Conservation (phyloP, 2,329 filamentous ascomycete species). For the Alternaria longipes region DNA sequence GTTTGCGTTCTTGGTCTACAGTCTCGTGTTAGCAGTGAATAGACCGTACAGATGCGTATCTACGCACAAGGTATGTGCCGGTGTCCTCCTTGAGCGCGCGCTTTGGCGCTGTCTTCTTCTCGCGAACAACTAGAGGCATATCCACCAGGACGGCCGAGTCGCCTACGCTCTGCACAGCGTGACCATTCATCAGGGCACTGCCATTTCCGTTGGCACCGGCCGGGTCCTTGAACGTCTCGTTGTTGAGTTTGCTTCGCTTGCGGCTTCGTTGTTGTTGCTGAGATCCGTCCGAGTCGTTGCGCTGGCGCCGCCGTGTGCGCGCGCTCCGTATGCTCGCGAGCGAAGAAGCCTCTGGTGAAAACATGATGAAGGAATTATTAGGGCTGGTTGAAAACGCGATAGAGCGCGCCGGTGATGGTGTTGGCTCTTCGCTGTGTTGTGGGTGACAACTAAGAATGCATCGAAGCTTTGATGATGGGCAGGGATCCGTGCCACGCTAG, state of each 20-base stretch:
- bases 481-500: constrained; percentile 4
- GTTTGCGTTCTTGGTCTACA: constrained; percentile 80
- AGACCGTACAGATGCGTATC: neutral
- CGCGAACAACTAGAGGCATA: constrained; percentile 49
- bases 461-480: constrained; percentile 26
- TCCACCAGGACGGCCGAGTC: constrained; percentile 46
- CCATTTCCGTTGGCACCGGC: constrained; percentile 47
- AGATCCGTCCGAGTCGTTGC: constrained; percentile 56
- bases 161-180: constrained; percentile 39
- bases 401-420: constrained; percentile 37
- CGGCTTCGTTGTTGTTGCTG: constrained; percentile 53
- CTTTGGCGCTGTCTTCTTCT: constrained; percentile 55
- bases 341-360: constrained; percentile 49
- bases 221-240: constrained; percentile 50
- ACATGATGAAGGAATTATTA: constrained; percentile 42
- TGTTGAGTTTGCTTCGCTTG: constrained; percentile 59
- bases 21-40: constrained; percentile 14
- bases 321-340: constrained; percentile 50
- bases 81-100: constrained; percentile 73
- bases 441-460: constrained; percentile 28
- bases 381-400: constrained; percentile 37
- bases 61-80: constrained; percentile 69
- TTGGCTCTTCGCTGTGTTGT: constrained; percentile 29
- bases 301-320: constrained; percentile 55
- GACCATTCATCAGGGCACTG: constrained; percentile 42